Conservation (phyloP, 2,329 filamentous ascomycete species). For the Colletotrichum chlorophyti region DNA sequence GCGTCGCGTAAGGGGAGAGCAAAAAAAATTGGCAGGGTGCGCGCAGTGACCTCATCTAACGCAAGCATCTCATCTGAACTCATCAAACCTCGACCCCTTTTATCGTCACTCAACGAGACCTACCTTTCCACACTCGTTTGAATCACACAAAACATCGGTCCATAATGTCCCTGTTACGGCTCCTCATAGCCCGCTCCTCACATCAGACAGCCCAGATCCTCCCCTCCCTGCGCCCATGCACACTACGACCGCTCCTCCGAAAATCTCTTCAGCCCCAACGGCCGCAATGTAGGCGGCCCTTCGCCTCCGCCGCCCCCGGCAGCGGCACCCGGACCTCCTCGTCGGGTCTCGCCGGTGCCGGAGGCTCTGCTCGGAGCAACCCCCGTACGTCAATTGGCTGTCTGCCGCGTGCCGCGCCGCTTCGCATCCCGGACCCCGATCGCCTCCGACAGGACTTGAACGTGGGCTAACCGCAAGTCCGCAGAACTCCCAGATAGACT, state of each 20-base stretch:
- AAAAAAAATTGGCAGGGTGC: background rate
- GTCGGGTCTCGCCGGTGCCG: conserved; percentile 4
- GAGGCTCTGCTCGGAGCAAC: background rate
- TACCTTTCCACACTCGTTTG: background rate
- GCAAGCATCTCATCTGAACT: conserved; percentile 13
- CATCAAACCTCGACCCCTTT: conserved; percentile 9
- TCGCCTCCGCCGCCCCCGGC: conserved; percentile 15
- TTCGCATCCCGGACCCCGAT: no score
- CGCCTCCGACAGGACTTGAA: background rate
- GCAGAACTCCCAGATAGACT: conserved; percentile 63
- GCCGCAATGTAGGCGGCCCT: conserved; percentile 14
- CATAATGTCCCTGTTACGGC: conserved; percentile 15
- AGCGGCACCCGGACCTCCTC: background rate
- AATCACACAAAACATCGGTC: no score
- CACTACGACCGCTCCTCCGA: conserved; percentile 5
- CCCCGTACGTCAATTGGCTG: background rate
- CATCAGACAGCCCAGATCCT: background rate
- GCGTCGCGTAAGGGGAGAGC: conserved; percentile 2
- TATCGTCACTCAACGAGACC: background rate
- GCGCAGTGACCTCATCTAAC: conserved; percentile 19
- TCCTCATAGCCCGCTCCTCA: background rate
- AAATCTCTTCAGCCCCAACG: conserved; percentile 14
- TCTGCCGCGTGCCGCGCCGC: no score
- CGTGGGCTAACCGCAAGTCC: background rate
- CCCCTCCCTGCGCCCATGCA: conserved; percentile 6